Conservation (phyloP, 2,329 filamentous ascomycete genomes). For the Alternaria novae-zelandiae region DNA sequence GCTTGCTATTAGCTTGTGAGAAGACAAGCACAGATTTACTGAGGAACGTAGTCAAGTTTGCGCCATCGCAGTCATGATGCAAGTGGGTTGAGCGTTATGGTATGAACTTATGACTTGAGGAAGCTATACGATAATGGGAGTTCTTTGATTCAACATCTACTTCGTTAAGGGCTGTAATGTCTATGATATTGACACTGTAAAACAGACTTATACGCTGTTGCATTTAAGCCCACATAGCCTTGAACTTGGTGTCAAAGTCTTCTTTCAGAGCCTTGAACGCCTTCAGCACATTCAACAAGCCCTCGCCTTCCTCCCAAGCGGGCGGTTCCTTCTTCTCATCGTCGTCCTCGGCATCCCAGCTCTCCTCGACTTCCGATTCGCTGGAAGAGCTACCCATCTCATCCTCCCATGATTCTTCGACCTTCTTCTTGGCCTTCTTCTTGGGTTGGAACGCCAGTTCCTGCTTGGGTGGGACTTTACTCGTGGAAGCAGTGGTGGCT, state of each 20-base stretch:
- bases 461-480: slow-evolving; percentile 33
- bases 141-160: neutral
- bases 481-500: slow-evolving; percentile 28
- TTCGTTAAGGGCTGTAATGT: neutral
- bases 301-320: slow-evolving; percentile 54
- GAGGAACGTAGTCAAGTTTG: slow-evolving; percentile 35
- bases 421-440: slow-evolving; percentile 47
- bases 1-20: slow-evolving; percentile 30
- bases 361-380: slow-evolving; percentile 27
- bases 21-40: slow-evolving; percentile 29
- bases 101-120: neutral
- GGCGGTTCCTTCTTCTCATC: slow-evolving; percentile 31
- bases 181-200: neutral
- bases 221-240: slow-evolving; percentile 63
- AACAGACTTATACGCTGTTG: neutral
- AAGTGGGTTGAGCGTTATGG: neutral
- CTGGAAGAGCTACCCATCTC: slow-evolving; percentile 44
- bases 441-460: slow-evolving; percentile 43
- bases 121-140: neutral
- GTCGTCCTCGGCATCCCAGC: slow-evolving; percentile 35
- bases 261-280: slow-evolving; percentile 64
- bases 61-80: neutral
- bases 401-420: slow-evolving; percentile 51
- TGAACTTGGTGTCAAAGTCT: slow-evolving; percentile 70
- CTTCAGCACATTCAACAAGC: slow-evolving; percentile 63